Evolutionary conservation across 306 rosid species (phyloP), one percentile per base, ranked within the genome.

Genomic region (Dryas drummondii): DNA sequence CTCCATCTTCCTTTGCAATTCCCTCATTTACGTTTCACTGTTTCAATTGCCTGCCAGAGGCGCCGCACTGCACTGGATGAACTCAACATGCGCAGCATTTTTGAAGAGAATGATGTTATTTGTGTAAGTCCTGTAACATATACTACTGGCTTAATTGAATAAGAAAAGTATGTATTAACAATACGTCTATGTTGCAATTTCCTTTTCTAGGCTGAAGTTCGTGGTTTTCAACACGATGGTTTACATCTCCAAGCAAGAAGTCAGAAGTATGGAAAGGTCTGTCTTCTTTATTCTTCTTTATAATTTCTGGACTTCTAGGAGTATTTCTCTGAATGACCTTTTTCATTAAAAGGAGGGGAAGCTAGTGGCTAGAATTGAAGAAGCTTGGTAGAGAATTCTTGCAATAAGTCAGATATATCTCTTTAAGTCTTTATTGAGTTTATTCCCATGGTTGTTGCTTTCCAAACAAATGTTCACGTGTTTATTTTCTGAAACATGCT

Each of bases 191-290:
- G 37, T 62, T 41, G 51, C n/a, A 49, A 55, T 41, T 8, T 60
- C 10, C 63, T 54, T 57, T 60, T 50, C 27, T 82, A 91, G 98
- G 97, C 97, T 8, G 98, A 94, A 81, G 92, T 94, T 79, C 97
- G 97, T 44, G 96, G 97, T 70, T 83, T 85, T 58, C 97, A 91
- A 81, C 82, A 86, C 57, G 97, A 94, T 75, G 97, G 99, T 59
- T 82, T 94, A 73, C 97, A 94, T 79, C 96, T 94, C 78, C 98
- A 94, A 84, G 97, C 98, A 77, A 84, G 98, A 86, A 94, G 97
- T 76, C 93, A 87, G 83, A 91, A 91, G 81, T 94, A 90, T 63
- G 98, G 96, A 40, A 94, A 94, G 97, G 99, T 92, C 51, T 54
- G 84, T 80, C 74, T 49, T 44, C 44, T 64, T 44, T n/a, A n/a